Conservation (phyloP, 179 eudicot species). For the Silene vulgaris region DNA sequence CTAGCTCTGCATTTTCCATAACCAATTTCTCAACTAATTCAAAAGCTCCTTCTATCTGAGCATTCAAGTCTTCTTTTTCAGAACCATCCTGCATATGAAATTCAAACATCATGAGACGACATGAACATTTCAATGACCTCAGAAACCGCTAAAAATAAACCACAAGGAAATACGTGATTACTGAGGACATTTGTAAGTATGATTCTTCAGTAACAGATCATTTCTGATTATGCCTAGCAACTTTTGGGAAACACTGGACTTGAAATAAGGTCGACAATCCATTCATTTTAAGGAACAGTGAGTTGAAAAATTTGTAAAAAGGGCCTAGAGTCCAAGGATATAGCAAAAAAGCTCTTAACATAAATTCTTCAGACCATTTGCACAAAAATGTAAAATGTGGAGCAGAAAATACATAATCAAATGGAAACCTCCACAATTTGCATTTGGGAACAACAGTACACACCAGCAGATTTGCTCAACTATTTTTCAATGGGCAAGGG, state of each 20-base stretch:
- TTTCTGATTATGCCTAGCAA: constrained; percentile 1
- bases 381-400: not conserved
- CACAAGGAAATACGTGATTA: not conserved
- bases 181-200: not conserved
- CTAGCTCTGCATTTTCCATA: constrained; percentile 66
- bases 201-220: not conserved
- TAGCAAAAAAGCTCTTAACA: too few relatives aligned
- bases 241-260: not conserved
- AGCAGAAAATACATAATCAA: not conserved
- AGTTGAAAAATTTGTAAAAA: not conserved
- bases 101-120: constrained; percentile 1
- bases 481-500: too few relatives aligned
- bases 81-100: constrained; percentile 33
- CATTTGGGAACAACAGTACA: too few relatives aligned
- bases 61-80: constrained; percentile 38
- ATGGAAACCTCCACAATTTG: not conserved
- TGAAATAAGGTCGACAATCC: not conserved
- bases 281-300: not conserved
- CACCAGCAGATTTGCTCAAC: too few relatives aligned
- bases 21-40: constrained; percentile 54
- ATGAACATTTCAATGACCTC: not conserved
- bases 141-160: not conserved
- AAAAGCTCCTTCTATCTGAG: constrained; percentile 49
- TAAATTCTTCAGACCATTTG: too few relatives aligned
- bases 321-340: too few relatives aligned